A percentile compares a stretch with the other conserved stretches of the same genome.
Evolutionary conservation across 768 basidiomycete species (phyloP).

Genomic region (Lactarius evosmus): DNA sequence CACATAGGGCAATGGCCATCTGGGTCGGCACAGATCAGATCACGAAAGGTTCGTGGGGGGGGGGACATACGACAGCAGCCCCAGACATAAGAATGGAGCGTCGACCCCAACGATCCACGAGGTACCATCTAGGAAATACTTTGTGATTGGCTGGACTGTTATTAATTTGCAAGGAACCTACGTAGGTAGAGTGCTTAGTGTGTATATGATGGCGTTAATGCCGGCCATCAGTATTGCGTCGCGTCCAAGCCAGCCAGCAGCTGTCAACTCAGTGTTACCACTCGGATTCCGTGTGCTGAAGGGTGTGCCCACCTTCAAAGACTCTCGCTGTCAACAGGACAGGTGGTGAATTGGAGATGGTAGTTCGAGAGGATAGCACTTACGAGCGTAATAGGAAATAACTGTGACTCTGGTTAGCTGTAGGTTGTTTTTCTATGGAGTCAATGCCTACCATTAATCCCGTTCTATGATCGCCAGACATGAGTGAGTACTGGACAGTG

Average conservation of each 20-base stretch:
- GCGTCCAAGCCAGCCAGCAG: slow-evolving; percentile 93
- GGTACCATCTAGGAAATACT: slow-evolving; percentile 67
- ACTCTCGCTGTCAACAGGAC: slow-evolving; percentile 59
- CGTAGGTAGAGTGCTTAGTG: slow-evolving; percentile 81
- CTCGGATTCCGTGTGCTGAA: background rate
- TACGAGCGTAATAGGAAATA: slow-evolving; percentile 92
- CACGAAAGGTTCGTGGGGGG: background rate
- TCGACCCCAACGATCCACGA: slow-evolving; percentile 90
- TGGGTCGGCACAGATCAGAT: slow-evolving; percentile 32
- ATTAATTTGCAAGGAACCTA: slow-evolving; percentile 38
- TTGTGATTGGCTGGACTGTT: slow-evolving; percentile 18
- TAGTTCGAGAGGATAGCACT: slow-evolving; percentile 34
- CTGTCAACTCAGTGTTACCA: slow-evolving; percentile 40
- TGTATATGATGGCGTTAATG: slow-evolving; percentile 81
- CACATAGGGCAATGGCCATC: slow-evolving; percentile 79
- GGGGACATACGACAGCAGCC: slow-evolving; percentile 63
- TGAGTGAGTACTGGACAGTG: background rate
- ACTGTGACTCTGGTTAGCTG: slow-evolving; percentile 44
- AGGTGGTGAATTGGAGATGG: slow-evolving; percentile 15
- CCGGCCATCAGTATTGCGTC: slow-evolving; percentile 96
- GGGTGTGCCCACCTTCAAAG: slow-evolving; percentile 67
- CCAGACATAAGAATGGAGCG: slow-evolving; percentile 84
- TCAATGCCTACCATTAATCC: slow-evolving; percentile 73
- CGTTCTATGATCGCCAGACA: slow-evolving; percentile 55
- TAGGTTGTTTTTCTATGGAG: slow-evolving; percentile 9